A percentile compares a stretch with the other conserved stretches of the same genome.
Evolutionary conservation across 2,329 filamentous ascomycete species (phyloP).

Genomic region (Xylaria sp.): DNA sequence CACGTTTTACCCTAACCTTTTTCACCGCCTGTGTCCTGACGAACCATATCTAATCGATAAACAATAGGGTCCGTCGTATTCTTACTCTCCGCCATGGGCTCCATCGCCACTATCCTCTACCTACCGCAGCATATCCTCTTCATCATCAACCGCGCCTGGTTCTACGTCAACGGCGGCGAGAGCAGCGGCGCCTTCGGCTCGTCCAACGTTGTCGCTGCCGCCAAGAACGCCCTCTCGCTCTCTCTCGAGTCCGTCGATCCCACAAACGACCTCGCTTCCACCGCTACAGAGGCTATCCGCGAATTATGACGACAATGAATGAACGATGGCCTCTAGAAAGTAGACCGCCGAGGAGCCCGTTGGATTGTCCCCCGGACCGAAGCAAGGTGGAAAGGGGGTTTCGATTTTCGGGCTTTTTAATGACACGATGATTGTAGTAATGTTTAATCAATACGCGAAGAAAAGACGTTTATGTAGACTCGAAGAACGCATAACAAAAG

Average conservation of each 20-base stretch:
- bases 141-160: conserved; percentile 86
- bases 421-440: conserved; percentile 37
- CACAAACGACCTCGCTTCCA: conserved; percentile 44
- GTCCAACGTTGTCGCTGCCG: conserved; percentile 53
- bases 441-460: conserved; percentile 41
- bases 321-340: background rate
- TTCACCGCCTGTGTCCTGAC: background rate
- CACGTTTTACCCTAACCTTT: background rate
- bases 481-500: background rate
- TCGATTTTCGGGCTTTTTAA: conserved; percentile 17
- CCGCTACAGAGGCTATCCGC: conserved; percentile 45
- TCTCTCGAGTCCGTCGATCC: conserved; percentile 50
- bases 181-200: conserved; percentile 34
- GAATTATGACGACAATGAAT: conserved; percentile 50
- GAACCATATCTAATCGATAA: conserved; percentile 1
- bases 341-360: background rate
- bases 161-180: conserved; percentile 90
- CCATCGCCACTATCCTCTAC: conserved; percentile 89
- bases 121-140: conserved; percentile 89
- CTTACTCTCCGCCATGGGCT: conserved; percentile 85
- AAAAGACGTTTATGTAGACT: conserved; percentile 18
- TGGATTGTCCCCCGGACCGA: background rate
- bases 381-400: background rate
- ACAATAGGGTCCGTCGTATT: conserved; percentile 85
- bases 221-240: conserved; percentile 55